Conservation (phyloP, 192 early-diverging fungal genomes). For the Funneliformis geosporum region DNA sequence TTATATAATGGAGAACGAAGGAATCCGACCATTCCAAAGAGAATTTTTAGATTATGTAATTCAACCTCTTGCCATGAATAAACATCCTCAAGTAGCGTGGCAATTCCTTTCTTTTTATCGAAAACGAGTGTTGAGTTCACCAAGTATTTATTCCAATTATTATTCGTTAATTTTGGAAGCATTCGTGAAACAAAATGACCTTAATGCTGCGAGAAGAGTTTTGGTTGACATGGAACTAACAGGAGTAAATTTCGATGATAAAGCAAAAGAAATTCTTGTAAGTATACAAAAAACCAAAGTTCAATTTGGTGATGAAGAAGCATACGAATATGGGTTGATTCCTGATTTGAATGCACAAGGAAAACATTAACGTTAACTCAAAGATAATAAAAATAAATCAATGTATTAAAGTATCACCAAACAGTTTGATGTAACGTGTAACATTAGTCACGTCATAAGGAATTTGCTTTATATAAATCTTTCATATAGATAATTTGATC, state of each 20-base stretch:
- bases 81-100: background rate
- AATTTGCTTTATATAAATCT: background rate
- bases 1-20: background rate
- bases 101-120: background rate
- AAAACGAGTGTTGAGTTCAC: background rate
- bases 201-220: background rate
- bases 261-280: background rate
- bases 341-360: background rate
- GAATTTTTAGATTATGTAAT: background rate
- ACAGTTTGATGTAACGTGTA: background rate
- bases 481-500: background rate
- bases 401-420: no score
- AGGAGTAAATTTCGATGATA: background rate
- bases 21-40: background rate
- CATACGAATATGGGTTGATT: background rate
- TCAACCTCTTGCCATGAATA: background rate
- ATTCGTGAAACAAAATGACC: background rate
- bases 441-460: background rate
- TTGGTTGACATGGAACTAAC: background rate
- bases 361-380: background rate
- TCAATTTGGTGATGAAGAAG: background rate
- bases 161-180: background rate
- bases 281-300: background rate
- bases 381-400: no score
- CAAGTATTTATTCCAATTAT: background rate